Conservation (phyloP, 2,329 filamentous ascomycete genomes). For the Penicillium brevicompactum region DNA sequence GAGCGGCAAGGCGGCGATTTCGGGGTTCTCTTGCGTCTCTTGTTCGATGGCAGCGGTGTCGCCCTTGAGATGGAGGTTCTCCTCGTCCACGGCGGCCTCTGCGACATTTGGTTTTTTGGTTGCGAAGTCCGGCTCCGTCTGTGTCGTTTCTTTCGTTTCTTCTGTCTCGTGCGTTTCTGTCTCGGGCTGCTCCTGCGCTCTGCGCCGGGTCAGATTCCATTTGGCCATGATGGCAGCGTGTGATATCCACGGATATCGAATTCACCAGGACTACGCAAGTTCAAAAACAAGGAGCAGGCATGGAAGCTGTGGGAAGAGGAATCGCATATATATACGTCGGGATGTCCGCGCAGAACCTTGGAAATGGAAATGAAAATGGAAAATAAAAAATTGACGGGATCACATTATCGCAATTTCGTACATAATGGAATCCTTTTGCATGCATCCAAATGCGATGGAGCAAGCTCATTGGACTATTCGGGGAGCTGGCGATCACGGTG, state of each 20-base stretch:
- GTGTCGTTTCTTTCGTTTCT: not conserved
- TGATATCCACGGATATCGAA: not conserved
- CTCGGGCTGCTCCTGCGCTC: not conserved
- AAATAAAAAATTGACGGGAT: not conserved
- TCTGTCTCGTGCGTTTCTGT: not conserved
- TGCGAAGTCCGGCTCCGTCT: not conserved
- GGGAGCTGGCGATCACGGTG: not conserved
- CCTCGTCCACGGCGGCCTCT: constrained; percentile 16
- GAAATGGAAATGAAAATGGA: not conserved
- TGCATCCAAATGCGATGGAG: not conserved
- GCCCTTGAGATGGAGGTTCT: constrained; percentile 16
- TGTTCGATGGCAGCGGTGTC: constrained; percentile 27
- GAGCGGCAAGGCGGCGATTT: constrained; percentile 56
- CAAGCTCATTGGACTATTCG: not conserved
- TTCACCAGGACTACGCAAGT: not conserved
- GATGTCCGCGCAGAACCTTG: not conserved
- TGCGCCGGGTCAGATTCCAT: not conserved
- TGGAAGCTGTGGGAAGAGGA: not conserved
- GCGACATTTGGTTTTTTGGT: constrained; percentile 2
- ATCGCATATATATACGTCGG: not conserved
- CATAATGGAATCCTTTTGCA: not conserved
- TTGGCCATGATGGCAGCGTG: not conserved
- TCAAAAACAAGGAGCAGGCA: not conserved
- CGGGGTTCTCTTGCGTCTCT: constrained; percentile 50
- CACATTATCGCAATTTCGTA: not conserved